Evolutionary conservation across 1,284 basidiomycete genomes (phyloP), one percentile per base, ranked within the genome.

Genomic region (Ceratobasidium theobromae): DNA sequence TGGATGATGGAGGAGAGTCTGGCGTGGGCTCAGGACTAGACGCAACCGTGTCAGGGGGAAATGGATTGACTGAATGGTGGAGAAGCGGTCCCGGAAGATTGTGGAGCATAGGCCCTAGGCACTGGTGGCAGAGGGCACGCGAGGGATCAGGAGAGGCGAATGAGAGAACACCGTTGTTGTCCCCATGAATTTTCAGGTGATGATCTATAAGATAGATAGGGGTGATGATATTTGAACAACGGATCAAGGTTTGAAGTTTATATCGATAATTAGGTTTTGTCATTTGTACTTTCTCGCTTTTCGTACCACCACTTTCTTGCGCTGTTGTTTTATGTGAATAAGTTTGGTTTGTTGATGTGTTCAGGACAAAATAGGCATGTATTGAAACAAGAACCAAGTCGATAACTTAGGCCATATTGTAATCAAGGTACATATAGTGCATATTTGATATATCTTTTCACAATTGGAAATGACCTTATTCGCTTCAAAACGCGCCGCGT

Each of bases 81-180:
- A n/a, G 28, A 30, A 23, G 48, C 12, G 35, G 27, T 38, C 49
- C 49, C 32, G 33, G 11, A 18, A 5, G 46, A 40, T 25, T 48
- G 45, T 48, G 45, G 45, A 48, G 14, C 45, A 11, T 23, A 6
- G 45, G 45, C 5, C 45, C 45, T 25, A 6, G 45, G 21, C 21
- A 48, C 21, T 62, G 58, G 58, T 62, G 58, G 58, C 58, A 51
- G 48, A 62, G 58, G 58, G 58, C 41, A 49, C 48, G 33, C 33
- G 58, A 51, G 46, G 16, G 58, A 23, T 12, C 25, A 27, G n/a
- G 23, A 30, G 48, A 21, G 16, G 58, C 48, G 32, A 62, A 46
- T 52, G 58, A 62, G 58, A 62, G 58, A 48, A 62, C 58, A 52
- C 58, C 58, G 58, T 38, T 62, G 32, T 62, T 62, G 35, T 52